These are phyloP conservation scores for Cercospora janseana DNA, from an alignment of 2,329 filamentous ascomycete genomes.

Conservation along the genomic window DNA sequence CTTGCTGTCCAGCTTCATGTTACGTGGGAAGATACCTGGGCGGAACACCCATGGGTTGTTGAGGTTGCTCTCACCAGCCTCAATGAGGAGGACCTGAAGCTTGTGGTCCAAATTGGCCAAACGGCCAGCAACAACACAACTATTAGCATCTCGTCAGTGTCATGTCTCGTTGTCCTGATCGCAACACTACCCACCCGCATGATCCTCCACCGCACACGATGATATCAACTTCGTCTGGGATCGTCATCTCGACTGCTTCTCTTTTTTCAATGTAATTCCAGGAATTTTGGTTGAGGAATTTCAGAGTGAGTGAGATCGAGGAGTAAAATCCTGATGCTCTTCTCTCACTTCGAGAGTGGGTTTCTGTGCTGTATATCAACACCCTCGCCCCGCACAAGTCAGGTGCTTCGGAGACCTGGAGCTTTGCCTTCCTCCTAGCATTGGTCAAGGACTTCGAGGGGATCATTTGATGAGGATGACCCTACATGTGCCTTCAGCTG, in stretches of 20 bases:
- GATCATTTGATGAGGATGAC: constrained; percentile 21
- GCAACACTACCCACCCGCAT: constrained; percentile 52
- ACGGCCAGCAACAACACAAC: constrained; percentile 52
- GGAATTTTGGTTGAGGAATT: constrained; percentile 3
- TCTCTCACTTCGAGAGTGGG: constrained; percentile 7
- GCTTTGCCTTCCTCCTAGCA: constrained; percentile 19
- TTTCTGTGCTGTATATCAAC: constrained; percentile 28
- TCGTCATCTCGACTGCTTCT: constrained; percentile 49
- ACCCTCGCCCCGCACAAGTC: constrained; percentile 26
- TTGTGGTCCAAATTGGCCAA: constrained; percentile 74
- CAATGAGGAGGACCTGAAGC: constrained; percentile 67
- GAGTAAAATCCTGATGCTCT: constrained; percentile 18
- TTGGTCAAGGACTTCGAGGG: constrained; percentile 22
- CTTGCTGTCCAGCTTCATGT: constrained; percentile 79
- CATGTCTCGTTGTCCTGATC: not conserved
- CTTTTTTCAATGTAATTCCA: constrained; percentile 13
- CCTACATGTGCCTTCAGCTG: constrained; percentile 14
- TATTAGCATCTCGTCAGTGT: constrained; percentile 37
- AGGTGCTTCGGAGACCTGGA: constrained; percentile 23
- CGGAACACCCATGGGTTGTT: constrained; percentile 78
- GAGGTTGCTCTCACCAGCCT: constrained; percentile 69
- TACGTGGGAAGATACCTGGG: constrained; percentile 70
- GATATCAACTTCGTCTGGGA: constrained; percentile 78
- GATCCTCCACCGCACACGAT: constrained; percentile 75
- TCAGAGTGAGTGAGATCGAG: constrained; percentile 16